Evolutionary conservation across 2,329 filamentous ascomycete species (phyloP), one percentile per base, ranked within the genome.

Genomic region (Daldinia eschscholtzii): DNA sequence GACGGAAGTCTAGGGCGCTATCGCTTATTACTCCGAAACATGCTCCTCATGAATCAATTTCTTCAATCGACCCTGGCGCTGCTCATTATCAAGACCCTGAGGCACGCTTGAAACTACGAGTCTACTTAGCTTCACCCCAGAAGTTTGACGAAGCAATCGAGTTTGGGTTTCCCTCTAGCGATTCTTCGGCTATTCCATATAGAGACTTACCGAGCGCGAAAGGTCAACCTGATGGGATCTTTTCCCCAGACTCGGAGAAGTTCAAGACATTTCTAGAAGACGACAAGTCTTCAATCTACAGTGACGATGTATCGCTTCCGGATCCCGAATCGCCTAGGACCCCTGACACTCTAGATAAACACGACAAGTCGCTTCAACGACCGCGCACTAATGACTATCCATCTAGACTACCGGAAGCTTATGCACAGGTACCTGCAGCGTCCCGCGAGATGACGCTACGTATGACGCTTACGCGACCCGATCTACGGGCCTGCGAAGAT

Each of bases 91-190:
- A 93, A 78, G 94, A 98, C 74, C 93, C 94, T 0, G 93, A 97
- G 77, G 93, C 94, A 42, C 89, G 95, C 37, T 85, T 93, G 74
- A 97, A 97, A 80, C 84, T 98, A 20, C 90, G 94, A 12, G 89
- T 93, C 6, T 97, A 94, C 75, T 87, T 97, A 20, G 92, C 93
- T 6, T 97, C 94, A 1, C 92, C 94, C 0, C 93, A 97, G 73
- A 97, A 97, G 78, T 98, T 98, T 74, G 95, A 98, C 77, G 95
- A 98, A 80, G 94, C 93, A 1, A 88, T 98, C 59, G 93, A 97
- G 78, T 98, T 97, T 80, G 95, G 95, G 0, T 98, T 98, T 75
- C 93, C 94, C 0, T 89, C 91, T 0, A 83, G 84, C 39, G 86
- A 89, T 37, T 80, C 75, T 6, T 70, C 81, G 2, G 73, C 80